Conservation (phyloP, 148 eudicot genomes). For the Silene conica region DNA sequence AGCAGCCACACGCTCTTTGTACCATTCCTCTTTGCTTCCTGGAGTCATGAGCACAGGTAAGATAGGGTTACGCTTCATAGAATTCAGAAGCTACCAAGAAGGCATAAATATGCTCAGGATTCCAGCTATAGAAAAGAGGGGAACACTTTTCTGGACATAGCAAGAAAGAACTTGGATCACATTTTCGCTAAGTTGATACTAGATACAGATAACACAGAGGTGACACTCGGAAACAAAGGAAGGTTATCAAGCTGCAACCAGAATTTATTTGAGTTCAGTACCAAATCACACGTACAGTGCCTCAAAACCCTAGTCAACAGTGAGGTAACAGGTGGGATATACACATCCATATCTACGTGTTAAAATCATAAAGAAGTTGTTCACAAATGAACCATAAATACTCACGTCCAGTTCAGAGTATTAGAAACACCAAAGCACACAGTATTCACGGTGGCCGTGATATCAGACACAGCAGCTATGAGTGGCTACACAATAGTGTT, state of each 20-base stretch:
- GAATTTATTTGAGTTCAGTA: conserved; percentile 6
- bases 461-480: conserved; percentile 42
- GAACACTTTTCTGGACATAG: conserved; percentile 40
- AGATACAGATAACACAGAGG: conserved; percentile 25
- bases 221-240: conserved; percentile 22
- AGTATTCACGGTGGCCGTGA: conserved; percentile 31
- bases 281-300: not conserved
- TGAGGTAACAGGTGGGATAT: too few relatives aligned
- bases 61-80: conserved; percentile 22
- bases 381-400: conserved; percentile 20
- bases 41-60: conserved; percentile 13
- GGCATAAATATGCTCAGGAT: conserved; percentile 28
- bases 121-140: conserved; percentile 31
- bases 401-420: not conserved
- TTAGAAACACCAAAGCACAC: not conserved
- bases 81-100: conserved; percentile 23
- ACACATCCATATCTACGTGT: too few relatives aligned
- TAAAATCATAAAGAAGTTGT: not conserved
- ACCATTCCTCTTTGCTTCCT: conserved; percentile 34
- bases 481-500: conserved; percentile 41
- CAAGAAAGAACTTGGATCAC: conserved; percentile 25
- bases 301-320: too few relatives aligned
- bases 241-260: conserved; percentile 29
- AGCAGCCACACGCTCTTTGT: conserved; percentile 35
- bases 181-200: conserved; percentile 31